phyloP scores from a whole-genome alignment of 139 green algal genomes.

The Auxenochlorella pyrenoidosa region DNA sequence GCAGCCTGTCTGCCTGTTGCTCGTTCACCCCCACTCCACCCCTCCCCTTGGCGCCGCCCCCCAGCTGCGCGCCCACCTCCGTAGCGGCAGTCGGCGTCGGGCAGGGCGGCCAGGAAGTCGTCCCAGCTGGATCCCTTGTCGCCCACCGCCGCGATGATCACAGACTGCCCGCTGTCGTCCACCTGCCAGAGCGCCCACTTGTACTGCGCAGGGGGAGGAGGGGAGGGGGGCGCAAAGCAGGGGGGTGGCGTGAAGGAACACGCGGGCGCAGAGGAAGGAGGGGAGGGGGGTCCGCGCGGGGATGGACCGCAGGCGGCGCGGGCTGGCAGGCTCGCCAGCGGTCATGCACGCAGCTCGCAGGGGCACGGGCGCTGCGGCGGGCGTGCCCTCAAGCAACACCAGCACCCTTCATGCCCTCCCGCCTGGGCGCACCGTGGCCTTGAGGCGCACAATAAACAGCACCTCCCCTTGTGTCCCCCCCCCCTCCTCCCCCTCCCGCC shows the following conservation, averaged over 20 bases:
- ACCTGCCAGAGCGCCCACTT: conserved; percentile 85
- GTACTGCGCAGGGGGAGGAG: conserved; percentile 58
- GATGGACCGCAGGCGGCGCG: neutral
- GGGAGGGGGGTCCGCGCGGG: neutral
- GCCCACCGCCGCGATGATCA: conserved; percentile 78
- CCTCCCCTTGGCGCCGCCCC: neutral
- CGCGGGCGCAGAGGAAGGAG: conserved; percentile 24
- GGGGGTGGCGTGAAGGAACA: no score
- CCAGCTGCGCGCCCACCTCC: conserved; percentile 58
- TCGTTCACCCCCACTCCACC: neutral
- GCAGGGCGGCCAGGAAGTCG: conserved; percentile 77
- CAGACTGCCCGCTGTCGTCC: conserved; percentile 72
- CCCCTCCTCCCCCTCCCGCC: no score
- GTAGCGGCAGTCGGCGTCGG: conserved; percentile 81
- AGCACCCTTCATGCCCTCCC: no score
- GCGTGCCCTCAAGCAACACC: no score
- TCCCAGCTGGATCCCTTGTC: conserved; percentile 64
- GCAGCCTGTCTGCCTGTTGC: neutral
- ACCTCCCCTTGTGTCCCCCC: no score
- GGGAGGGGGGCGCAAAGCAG: neutral
- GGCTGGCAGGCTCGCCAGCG: neutral
- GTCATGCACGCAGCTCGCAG: no score
- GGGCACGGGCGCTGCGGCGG: no score
- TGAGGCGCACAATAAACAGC: no score
- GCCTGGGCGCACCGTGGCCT: conserved; percentile 60